Evolutionary conservation across 805 yeast species (phyloP).

Genomic region (Komagataella populi): DNA sequence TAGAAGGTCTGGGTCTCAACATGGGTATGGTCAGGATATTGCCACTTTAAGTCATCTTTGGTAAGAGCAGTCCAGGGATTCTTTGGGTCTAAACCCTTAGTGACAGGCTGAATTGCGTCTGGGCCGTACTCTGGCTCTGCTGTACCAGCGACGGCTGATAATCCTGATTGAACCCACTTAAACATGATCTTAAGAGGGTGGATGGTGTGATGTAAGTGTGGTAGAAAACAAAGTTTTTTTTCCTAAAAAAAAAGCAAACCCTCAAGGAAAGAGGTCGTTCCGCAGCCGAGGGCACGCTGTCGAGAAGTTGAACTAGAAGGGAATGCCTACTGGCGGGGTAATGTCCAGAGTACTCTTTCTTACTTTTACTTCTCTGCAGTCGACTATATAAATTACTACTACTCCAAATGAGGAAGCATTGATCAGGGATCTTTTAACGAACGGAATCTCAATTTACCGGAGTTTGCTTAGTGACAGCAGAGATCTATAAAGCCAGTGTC

Average conservation of each 20-base stretch:
- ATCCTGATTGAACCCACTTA: slow-evolving; percentile 63
- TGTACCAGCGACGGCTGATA: slow-evolving; percentile 92
- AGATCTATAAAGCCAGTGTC: background rate
- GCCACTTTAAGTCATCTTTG: slow-evolving; percentile 64
- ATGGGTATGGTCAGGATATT: slow-evolving; percentile 63
- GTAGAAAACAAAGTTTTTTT: background rate
- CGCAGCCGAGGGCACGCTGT: background rate
- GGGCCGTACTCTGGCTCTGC: slow-evolving; percentile 96
- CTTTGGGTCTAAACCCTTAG: slow-evolving; percentile 26
- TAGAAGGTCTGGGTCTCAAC: slow-evolving; percentile 95
- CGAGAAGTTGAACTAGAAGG: background rate
- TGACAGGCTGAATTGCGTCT: slow-evolving; percentile 81
- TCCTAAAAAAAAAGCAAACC: background rate
- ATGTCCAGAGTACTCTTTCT: too few relatives aligned
- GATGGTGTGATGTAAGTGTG: background rate
- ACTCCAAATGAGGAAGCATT: background rate
- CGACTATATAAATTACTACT: background rate
- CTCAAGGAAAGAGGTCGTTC: background rate
- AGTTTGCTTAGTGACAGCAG: background rate
- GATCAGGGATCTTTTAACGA: background rate
- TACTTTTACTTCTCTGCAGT: too few relatives aligned
- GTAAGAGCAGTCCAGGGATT: slow-evolving; percentile 49
- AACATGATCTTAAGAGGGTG: slow-evolving; percentile 6
- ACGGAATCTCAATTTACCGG: background rate
- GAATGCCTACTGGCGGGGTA: background rate